Base-by-base conservation (phyloP, 495 filamentous ascomycete species). In the Hyaloscypha hepaticicola region DNA sequence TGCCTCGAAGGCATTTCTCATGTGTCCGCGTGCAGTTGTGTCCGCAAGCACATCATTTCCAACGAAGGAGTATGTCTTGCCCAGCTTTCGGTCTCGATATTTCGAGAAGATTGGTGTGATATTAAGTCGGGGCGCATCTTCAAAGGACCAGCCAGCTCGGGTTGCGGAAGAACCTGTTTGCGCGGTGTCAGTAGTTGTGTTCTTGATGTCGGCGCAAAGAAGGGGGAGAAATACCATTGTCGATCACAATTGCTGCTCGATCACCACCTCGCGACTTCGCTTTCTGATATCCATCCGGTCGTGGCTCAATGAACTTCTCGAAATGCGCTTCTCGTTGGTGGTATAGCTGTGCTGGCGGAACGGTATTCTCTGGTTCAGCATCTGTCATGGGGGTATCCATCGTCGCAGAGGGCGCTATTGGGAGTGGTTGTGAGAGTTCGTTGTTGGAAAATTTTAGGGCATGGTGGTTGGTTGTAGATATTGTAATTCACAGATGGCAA, bases 131-230 rank as follows among this genome's bases (percentile, higher is more conserved):
- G 96, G 96, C 12, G 77, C 78, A 58, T 85, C 74, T 74, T 97
- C 94, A 73, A 94, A 95, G 27, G 93, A 95, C 92, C 93, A 99
- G 41, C 95, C 95, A 55, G 96, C 93, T 75, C 95, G 90, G 61
- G 96, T 87, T 33, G 86, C 82, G 56, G 89, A 95, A 19, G 95
- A 92, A 62, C 95, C 93, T 97, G 67, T 63, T 52, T 27, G 53
- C 19, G 1, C 25, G 8, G 41, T 21, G n/a, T 62, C 45, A 65
- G 68, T 70, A 63, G 16, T 9, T 31, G 22, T 16, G 53, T 16
- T 61, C 51, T 28, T 9, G 48, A 48, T 7, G 57, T 58, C 50
- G 33, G 64, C 19, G 65, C 51, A 56, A 27, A 14, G 22, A 27
- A 14, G 22, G 34, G 38, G 59, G 61, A 34, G 45, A 26, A 29